phyloP scores from a whole-genome alignment of 352 stramenopile genomes.

The Hyaloperonospora arabidopsidis region DNA sequence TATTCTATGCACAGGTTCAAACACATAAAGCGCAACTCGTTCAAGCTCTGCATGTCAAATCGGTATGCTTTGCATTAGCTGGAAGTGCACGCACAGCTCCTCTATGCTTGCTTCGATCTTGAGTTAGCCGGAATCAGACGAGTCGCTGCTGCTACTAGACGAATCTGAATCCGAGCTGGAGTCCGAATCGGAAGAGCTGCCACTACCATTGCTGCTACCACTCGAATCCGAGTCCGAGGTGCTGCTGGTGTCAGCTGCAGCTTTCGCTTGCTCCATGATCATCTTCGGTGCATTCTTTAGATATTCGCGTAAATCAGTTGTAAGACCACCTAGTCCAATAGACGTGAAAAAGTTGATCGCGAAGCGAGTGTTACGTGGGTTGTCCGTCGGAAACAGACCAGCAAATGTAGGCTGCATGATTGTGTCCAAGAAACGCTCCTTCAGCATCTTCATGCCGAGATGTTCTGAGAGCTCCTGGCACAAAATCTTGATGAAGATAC shows the following conservation, averaged over 20 bases:
- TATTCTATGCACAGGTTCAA: no score
- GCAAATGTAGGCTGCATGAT: constrained; percentile 89
- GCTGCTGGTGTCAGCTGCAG: constrained; percentile 29
- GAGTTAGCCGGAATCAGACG: constrained; percentile 21
- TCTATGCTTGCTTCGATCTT: background rate
- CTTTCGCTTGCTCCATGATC: constrained; percentile 78
- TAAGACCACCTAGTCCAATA: constrained; percentile 97
- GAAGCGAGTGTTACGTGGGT: constrained; percentile 96
- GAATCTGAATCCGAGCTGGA: constrained; percentile 1
- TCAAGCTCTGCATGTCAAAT: no score
- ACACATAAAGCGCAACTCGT: no score
- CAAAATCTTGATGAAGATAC: constrained; percentile 99
- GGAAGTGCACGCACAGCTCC: no score
- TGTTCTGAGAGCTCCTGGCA: constrained; percentile 96
- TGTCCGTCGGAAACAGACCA: constrained; percentile 96
- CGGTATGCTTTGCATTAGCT: no score
- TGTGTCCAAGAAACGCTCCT: constrained; percentile 89
- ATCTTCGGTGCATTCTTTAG: constrained; percentile 95
- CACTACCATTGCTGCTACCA: constrained; percentile 21
- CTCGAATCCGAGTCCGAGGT: constrained; percentile 41
- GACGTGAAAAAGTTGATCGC: constrained; percentile 99
- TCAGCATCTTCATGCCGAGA: constrained; percentile 93
- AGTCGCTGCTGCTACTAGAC: constrained; percentile 26
- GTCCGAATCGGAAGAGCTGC: constrained; percentile 26
- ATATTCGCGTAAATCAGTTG: constrained; percentile 92